A percentile compares a stretch with the other conserved stretches of the same genome.
Evolutionary conservation across 169 alveolate species (phyloP).

Genomic region (Babesia caballi): DNA sequence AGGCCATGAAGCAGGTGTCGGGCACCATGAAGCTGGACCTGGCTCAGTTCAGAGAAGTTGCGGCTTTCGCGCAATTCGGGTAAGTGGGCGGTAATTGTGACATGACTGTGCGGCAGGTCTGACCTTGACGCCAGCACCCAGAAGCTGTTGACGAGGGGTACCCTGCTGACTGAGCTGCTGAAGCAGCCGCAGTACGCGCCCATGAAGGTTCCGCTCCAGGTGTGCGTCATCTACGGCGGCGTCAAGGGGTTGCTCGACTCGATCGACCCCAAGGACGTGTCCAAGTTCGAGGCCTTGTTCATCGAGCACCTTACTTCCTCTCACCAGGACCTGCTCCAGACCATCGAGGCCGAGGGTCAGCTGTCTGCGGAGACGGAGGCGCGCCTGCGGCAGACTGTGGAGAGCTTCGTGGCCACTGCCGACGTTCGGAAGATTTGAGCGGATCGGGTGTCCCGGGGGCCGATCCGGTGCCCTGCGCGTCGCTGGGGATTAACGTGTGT

Average conservation of each 20-base stretch:
- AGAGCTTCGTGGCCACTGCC: conserved; percentile 49
- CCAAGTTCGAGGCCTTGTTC: conserved; percentile 62
- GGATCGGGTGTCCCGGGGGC: neutral
- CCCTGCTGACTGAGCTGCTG: conserved; percentile 88
- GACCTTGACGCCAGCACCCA: conserved; percentile 95
- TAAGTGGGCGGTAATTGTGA: neutral
- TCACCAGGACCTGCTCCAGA: conserved; percentile 56
- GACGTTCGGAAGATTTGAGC: conserved; percentile 22
- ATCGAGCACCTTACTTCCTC: conserved; percentile 39
- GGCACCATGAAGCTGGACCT: conserved; percentile 93
- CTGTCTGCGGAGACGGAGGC: conserved; percentile 61
- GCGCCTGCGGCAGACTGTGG: conserved; percentile 32
- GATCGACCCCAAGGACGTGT: conserved; percentile 69
- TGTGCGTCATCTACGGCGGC: conserved; percentile 80
- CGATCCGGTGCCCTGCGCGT: conserved; percentile 3
- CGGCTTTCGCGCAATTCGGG: conserved; percentile 96
- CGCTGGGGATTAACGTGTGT: neutral
- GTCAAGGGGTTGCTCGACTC: conserved; percentile 78
- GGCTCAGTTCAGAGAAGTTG: conserved; percentile 96
- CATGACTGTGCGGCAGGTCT: conserved; percentile 44
- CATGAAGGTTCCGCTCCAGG: conserved; percentile 76
- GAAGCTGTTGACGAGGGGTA: conserved; percentile 91
- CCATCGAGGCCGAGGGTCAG: conserved; percentile 54
- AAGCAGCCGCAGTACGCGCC: conserved; percentile 88
- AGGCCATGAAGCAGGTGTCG: conserved; percentile 87